A percentile compares a stretch with the other conserved stretches of the same genome.
Evolutionary conservation across 805 yeast species (phyloP).

Genomic region (Metschnikowia hibisci): DNA sequence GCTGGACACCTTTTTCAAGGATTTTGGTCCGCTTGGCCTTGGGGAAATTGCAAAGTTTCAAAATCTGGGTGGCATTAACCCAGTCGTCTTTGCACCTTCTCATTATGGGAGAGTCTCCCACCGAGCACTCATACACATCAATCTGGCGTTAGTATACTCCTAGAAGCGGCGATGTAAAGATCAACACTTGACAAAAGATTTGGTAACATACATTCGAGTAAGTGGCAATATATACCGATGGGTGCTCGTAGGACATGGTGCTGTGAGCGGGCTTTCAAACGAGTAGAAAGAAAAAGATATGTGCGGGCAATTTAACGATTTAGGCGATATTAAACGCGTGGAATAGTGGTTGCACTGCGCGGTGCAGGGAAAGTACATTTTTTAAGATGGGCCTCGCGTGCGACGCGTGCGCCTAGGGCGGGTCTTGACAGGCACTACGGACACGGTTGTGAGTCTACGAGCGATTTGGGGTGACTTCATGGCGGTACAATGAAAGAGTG

Average conservation of each 20-base stretch:
- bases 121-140: conserved; percentile 69
- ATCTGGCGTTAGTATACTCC: conserved; percentile 24
- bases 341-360: conserved; percentile 9
- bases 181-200: neutral
- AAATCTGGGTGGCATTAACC: conserved; percentile 95
- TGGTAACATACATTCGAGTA: conserved; percentile 39
- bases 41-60: conserved; percentile 90
- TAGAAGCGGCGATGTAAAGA: too few relatives aligned
- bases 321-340: conserved; percentile 18
- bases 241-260: conserved; percentile 30
- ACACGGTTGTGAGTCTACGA: too few relatives aligned
- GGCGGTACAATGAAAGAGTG: too few relatives aligned
- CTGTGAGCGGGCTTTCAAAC: conserved; percentile 4
- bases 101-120: conserved; percentile 76
- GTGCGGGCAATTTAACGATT: conserved; percentile 20
- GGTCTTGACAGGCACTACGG: too few relatives aligned
- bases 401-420: conserved; percentile 1
- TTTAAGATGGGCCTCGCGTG: conserved; percentile 2
- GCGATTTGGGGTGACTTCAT: too few relatives aligned
- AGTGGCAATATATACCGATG: conserved; percentile 43
- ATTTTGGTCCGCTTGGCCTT: conserved; percentile 92
- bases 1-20: conserved; percentile 88
- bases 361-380: conserved; percentile 6
- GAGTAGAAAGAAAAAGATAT: conserved; percentile 14
- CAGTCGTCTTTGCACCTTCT: conserved; percentile 87